A percentile compares a stretch with the other conserved stretches of the same genome.
Evolutionary conservation across 2,329 filamentous ascomycete species (phyloP).

Genomic region (Verticillium nubilum): DNA sequence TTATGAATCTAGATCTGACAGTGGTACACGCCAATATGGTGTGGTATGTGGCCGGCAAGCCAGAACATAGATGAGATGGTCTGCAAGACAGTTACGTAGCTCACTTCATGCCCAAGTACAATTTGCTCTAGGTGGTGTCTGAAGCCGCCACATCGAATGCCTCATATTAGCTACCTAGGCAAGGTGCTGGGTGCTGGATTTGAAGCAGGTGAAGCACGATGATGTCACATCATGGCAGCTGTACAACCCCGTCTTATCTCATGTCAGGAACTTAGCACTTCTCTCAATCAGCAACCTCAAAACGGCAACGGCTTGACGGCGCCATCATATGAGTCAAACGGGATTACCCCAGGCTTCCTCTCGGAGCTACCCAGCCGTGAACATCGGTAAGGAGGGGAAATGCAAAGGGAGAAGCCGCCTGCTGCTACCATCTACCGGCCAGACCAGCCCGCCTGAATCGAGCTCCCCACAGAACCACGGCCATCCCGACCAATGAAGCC

Average conservation of each 20-base stretch:
- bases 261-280: too few species aligned
- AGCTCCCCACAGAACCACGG: neutral
- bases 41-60: too few species aligned
- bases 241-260: too few species aligned
- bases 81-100: too few species aligned
- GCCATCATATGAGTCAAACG: neutral
- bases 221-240: neutral
- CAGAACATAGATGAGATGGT: too few species aligned
- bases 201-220: neutral
- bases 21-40: too few species aligned
- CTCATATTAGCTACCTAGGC: too few species aligned
- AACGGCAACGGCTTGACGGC: neutral
- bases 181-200: slow-evolving; percentile 3
- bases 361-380: neutral
- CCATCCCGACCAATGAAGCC: neutral
- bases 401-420: neutral
- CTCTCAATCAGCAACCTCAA: neutral
- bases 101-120: too few species aligned
- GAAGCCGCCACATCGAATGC: too few species aligned
- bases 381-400: neutral
- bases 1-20: too few species aligned
- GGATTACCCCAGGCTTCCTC: neutral
- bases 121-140: too few species aligned
- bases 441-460: neutral
- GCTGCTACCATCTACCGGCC: neutral